phyloP scores from a whole-genome alignment of 441 rosid species.

The Breynia disticha region DNA sequence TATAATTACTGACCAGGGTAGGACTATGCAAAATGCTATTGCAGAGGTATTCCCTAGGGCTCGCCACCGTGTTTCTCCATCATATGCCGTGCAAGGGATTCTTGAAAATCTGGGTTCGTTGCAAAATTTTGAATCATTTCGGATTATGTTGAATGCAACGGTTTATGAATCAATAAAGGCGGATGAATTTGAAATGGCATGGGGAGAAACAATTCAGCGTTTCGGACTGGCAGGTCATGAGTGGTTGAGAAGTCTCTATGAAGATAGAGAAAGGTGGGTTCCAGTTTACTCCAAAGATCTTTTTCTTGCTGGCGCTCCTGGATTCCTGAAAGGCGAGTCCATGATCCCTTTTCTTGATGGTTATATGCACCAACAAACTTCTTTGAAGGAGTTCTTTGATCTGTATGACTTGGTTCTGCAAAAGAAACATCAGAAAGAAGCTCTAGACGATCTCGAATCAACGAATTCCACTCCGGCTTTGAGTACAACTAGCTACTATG shows the following conservation, averaged over 20 bases:
- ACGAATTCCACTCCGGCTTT: conserved; percentile 33
- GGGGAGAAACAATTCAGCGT: conserved; percentile 47
- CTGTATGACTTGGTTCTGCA: conserved; percentile 43
- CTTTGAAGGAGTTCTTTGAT: conserved; percentile 56
- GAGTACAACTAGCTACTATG: conserved; percentile 51
- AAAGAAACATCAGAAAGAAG: conserved; percentile 47
- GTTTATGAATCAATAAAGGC: conserved; percentile 45
- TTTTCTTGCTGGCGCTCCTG: conserved; percentile 46
- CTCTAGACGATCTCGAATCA: conserved; percentile 45
- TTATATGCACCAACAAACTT: conserved; percentile 45
- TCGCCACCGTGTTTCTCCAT: conserved; percentile 50
- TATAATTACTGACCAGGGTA: conserved; percentile 56
- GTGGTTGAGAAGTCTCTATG: conserved; percentile 40
- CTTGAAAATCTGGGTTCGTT: conserved; percentile 34
- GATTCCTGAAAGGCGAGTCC: conserved; percentile 39
- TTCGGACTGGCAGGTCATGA: conserved; percentile 43
- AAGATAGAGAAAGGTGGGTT: conserved; percentile 64
- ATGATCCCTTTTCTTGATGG: conserved; percentile 41
- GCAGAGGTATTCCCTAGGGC: conserved; percentile 83
- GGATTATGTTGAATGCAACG: conserved; percentile 32
- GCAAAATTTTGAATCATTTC: conserved; percentile 42
- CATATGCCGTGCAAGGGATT: conserved; percentile 41
- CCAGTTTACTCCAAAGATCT: conserved; percentile 70
- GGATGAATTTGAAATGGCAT: conserved; percentile 71
- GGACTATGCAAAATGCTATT: conserved; percentile 56